A percentile compares a stretch with the other conserved stretches of the same genome.
phyloP scores from a whole-genome alignment of 2,329 filamentous ascomycete species.

The Polytolypa hystricis region DNA sequence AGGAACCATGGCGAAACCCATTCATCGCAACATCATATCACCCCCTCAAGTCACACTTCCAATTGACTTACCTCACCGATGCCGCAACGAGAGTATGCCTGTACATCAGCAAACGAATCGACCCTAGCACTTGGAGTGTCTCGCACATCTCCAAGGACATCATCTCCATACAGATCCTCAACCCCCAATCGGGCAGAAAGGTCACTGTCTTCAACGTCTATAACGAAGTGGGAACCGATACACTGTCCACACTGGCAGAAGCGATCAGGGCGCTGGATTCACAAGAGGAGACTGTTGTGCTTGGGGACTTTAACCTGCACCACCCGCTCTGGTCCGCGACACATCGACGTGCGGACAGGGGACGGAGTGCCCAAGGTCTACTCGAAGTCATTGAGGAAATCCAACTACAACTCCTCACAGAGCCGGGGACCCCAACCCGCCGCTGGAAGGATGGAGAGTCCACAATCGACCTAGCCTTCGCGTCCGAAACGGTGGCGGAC shows the following conservation, averaged over 20 bases:
- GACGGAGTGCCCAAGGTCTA: constrained; percentile 9
- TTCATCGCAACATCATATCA: constrained; percentile 16
- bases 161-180: constrained; percentile 7
- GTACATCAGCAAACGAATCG: constrained; percentile 13
- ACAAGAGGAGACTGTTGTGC: constrained; percentile 9
- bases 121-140: constrained; percentile 12
- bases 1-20: constrained; percentile 17
- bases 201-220: constrained; percentile 10
- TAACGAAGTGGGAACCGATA: constrained; percentile 5
- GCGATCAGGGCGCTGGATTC: background rate
- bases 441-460: constrained; percentile 7
- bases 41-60: constrained; percentile 11
- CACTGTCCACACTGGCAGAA: background rate
- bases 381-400: constrained; percentile 11
- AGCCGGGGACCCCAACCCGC: constrained; percentile 8
- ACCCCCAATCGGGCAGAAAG: background rate
- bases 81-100: constrained; percentile 12
- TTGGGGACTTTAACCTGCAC: constrained; percentile 16
- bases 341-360: constrained; percentile 3
- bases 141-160: constrained; percentile 11
- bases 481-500: too few species aligned
- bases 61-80: constrained; percentile 13
- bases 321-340: constrained; percentile 13
- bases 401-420: constrained; percentile 10
- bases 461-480: constrained; percentile 15